phyloP scores from a whole-genome alignment of 2,329 filamentous ascomycete species.

The Teratosphaeria destructans region DNA sequence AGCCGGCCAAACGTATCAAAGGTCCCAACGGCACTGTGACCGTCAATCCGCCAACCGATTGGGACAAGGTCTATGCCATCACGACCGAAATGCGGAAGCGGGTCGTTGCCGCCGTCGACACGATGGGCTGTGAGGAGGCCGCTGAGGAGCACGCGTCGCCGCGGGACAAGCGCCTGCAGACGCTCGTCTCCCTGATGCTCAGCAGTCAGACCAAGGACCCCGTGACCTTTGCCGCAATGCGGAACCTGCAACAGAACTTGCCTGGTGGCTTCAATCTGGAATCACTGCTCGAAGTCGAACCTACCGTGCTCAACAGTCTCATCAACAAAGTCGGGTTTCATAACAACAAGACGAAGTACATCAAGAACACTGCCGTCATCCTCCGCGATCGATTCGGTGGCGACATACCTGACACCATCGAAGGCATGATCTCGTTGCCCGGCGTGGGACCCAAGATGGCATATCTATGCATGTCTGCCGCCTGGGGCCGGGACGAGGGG shows the following conservation, averaged over 20 bases:
- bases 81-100: conserved; percentile 68
- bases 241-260: conserved; percentile 64
- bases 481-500: conserved; percentile 59
- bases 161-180: conserved; percentile 67
- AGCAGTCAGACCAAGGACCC: conserved; percentile 91
- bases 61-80: conserved; percentile 69
- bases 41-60: conserved; percentile 56
- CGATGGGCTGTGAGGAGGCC: conserved; percentile 85
- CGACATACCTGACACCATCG: conserved; percentile 72
- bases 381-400: conserved; percentile 58
- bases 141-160: conserved; percentile 44
- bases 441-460: conserved; percentile 95
- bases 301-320: conserved; percentile 56
- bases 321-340: conserved; percentile 86
- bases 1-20: conserved; percentile 26
- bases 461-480: conserved; percentile 73
- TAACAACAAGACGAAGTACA: conserved; percentile 70
- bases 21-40: conserved; percentile 18
- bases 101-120: conserved; percentile 77
- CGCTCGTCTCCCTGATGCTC: conserved; percentile 78
- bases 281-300: conserved; percentile 63
- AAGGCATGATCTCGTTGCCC: conserved; percentile 64
- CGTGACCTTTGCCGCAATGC: conserved; percentile 75
- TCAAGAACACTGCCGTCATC: conserved; percentile 65
- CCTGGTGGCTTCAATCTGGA: conserved; percentile 58